Conservation (phyloP, 306 rosid genomes). For the Acacia melanoxylon region DNA sequence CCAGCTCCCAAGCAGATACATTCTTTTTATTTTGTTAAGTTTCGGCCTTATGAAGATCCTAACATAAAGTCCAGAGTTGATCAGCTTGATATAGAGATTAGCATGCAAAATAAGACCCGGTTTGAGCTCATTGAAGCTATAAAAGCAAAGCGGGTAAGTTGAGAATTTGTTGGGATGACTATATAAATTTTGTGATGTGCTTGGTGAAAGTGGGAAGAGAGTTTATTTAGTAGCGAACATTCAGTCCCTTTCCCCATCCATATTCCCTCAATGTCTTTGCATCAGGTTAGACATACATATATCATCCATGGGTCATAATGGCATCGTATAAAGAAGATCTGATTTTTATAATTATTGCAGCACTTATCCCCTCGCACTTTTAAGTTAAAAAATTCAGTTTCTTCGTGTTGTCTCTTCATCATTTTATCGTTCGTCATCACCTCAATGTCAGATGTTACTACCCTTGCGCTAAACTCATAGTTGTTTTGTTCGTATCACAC, state of each 20-base stretch:
- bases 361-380: background rate
- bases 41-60: conserved; percentile 75
- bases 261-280: background rate
- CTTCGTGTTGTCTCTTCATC: background rate
- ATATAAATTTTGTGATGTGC: background rate
- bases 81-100: conserved; percentile 63
- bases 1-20: conserved; percentile 91
- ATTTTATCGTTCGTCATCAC: background rate
- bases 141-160: conserved; percentile 91
- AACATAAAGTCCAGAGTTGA: conserved; percentile 66
- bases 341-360: background rate
- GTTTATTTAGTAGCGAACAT: background rate
- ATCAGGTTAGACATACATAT: background rate
- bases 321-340: background rate
- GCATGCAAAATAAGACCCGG: conserved; percentile 73
- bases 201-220: background rate
- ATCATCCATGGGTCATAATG: background rate
- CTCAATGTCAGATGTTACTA: background rate
- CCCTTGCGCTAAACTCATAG: background rate
- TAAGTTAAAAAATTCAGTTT: background rate
- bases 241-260: background rate
- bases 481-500: background rate
- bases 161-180: conserved; percentile 22
- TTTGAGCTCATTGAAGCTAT: conserved; percentile 67
- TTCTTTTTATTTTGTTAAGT: conserved; percentile 68